These are phyloP conservation scores for Xylaria sp. DNA, from an alignment of 2,329 filamentous ascomycete genomes.

Conservation along the genomic window DNA sequence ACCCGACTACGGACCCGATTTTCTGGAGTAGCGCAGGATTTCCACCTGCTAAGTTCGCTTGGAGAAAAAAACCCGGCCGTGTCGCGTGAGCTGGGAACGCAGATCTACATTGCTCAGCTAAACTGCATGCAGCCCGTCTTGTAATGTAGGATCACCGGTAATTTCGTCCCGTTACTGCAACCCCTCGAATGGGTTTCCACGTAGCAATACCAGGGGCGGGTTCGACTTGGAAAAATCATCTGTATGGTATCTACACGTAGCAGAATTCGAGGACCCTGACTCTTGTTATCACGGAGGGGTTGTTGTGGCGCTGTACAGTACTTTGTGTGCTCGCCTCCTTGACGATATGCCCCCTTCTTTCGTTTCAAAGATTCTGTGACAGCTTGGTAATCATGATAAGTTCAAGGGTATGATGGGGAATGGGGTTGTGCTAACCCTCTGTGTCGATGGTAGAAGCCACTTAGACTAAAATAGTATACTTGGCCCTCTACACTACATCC, in stretches of 20 bases:
- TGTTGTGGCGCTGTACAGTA: not conserved
- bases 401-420: slow-evolving; percentile 1
- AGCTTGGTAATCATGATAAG: not conserved
- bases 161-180: slow-evolving; percentile 5
- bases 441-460: not conserved
- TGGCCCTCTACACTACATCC: not conserved
- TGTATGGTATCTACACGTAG: not conserved
- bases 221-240: not conserved
- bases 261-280: too few species aligned
- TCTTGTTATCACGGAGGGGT: not conserved
- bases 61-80: not conserved
- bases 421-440: slow-evolving; percentile 13
- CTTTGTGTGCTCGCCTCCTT: too few species aligned
- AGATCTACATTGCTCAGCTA: slow-evolving; percentile 25
- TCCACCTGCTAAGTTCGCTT: slow-evolving; percentile 20
- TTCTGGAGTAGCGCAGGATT: slow-evolving; percentile 18
- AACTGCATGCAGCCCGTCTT: slow-evolving; percentile 12
- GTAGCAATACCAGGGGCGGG: not conserved
- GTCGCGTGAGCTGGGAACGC: not conserved
- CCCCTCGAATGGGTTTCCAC: not conserved
- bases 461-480: slow-evolving; percentile 28
- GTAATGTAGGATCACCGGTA: slow-evolving; percentile 11
- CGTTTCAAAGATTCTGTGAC: slow-evolving; percentile 10
- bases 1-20: slow-evolving; percentile 13
- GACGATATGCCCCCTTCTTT: slow-evolving; percentile 9